A percentile compares a stretch with the other conserved stretches of the same genome.
These are phyloP conservation scores for Salix udensis DNA, from an alignment of 345 rosid species.

Conservation along the genomic window DNA sequence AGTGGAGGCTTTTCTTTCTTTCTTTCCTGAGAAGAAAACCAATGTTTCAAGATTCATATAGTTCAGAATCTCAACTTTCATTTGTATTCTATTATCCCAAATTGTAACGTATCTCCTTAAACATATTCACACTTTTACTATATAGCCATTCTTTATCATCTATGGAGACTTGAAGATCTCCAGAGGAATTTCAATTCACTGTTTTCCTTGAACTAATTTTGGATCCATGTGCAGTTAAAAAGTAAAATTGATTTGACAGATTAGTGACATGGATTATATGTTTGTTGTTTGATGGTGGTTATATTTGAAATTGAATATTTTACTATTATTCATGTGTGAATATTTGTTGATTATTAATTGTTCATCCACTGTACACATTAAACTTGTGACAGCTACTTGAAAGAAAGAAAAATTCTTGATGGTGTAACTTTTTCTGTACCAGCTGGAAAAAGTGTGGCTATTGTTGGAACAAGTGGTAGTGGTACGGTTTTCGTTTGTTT, in stretches of 20 bases:
- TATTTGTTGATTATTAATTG: slow-evolving; percentile 2
- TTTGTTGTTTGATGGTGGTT: background rate
- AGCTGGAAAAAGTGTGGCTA: slow-evolving; percentile 95
- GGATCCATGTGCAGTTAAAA: background rate
- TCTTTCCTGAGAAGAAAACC: background rate
- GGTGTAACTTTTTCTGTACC: slow-evolving; percentile 86
- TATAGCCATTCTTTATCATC: background rate
- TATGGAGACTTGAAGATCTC: background rate
- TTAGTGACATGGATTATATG: background rate
- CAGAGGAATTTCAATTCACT: background rate
- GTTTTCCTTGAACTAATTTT: background rate
- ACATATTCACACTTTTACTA: background rate
- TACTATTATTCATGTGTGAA: background rate
- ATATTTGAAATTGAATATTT: slow-evolving; percentile 2
- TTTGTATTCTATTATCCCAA: background rate
- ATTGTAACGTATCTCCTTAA: background rate
- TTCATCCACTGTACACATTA: slow-evolving; percentile 15
- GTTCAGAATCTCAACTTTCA: background rate
- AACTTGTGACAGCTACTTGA: slow-evolving; percentile 58
- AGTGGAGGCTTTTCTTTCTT: background rate
- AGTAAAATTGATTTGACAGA: background rate
- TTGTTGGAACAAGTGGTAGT: slow-evolving; percentile 99
- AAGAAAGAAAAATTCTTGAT: slow-evolving; percentile 83
- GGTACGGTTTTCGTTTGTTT: slow-evolving; percentile 45
- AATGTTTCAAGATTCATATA: background rate